Evolutionary conservation across 1,284 basidiomycete genomes (phyloP).

Genomic region (Fistulina hepatica): DNA sequence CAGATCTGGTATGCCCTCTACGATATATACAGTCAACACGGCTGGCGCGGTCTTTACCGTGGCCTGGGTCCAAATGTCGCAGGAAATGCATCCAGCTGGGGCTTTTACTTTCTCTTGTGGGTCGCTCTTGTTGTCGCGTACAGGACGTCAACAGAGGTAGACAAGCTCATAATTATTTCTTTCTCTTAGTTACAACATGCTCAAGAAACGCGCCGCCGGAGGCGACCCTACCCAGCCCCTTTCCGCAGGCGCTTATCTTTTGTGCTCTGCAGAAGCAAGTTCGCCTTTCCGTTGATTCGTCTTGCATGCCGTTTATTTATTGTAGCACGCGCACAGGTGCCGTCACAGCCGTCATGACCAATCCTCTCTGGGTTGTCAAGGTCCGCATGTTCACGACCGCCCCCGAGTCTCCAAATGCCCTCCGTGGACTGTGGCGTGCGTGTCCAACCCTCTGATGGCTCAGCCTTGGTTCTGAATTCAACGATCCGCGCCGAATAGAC

Average conservation of each 20-base stretch:
- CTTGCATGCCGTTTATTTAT: neutral
- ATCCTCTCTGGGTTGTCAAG: conserved; percentile 98
- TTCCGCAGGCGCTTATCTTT: conserved; percentile 72
- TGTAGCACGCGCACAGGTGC: conserved; percentile 51
- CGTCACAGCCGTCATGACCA: conserved; percentile 88
- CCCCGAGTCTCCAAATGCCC: conserved; percentile 53
- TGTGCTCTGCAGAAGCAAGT: conserved; percentile 95
- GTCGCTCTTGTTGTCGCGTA: conserved; percentile 23
- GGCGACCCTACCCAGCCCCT: conserved; percentile 50
- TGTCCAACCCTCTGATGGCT: conserved; percentile 16
- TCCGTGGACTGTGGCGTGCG: conserved; percentile 73
- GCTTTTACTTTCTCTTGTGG: conserved; percentile 95
- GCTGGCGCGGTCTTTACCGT: conserved; percentile 83
- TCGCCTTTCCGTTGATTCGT: conserved; percentile 32
- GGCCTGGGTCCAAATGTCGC: conserved; percentile 88
- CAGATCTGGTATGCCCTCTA: conserved; percentile 71
- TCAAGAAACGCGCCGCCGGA: conserved; percentile 68
- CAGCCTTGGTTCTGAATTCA: conserved; percentile 1
- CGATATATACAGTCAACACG: conserved; percentile 67
- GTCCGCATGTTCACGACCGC: conserved; percentile 92
- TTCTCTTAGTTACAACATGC: conserved; percentile 78
- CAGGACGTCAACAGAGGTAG: neutral
- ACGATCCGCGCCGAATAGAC: conserved; percentile 35
- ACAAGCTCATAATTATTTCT: neutral
- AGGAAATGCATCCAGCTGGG: conserved; percentile 97